Evolutionary conservation across 306 rosid species (phyloP), one percentile per base, ranked within the genome.

Genomic region (Hippophae gyantsensis): DNA sequence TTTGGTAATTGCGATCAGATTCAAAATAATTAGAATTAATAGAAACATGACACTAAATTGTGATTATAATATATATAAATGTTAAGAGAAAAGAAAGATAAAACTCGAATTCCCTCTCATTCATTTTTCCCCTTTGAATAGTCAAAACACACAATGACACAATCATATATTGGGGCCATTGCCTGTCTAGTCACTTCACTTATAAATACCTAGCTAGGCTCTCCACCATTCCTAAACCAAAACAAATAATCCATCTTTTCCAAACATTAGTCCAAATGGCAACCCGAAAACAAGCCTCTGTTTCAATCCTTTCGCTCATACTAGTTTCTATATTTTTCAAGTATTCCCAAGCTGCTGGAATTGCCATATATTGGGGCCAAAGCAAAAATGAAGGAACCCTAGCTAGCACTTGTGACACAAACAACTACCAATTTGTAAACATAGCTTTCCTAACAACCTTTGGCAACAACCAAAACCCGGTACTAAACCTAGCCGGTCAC

Each of bases 351-450:
- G 76, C 82, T 7, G 84, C 52, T 8, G 81, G 82, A 1, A 78
- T 86, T 9, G 79, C 85, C 10, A 52, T 74, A 7, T 86, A 86
- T 7, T 82, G 94, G 87, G 94, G 94, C 48, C 89, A 82, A 76
- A 58, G 60, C 49, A 1, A 12, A 1, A 13, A 25, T 0, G 86
- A 86, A 76, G 89, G 81, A 50, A 13, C 89, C 46, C 51, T 86
- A 5, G 67, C 65, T 3, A 73, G 70, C 5, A 69, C 94, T 9
- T 86, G 94, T 42, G 59, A 76, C 63, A 73, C 85, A 1, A 71
- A 72, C 26, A 86, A 80, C 79, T 82, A 86, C 73, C 56, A 86
- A 10, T 86, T 47, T n/a, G 83, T 86, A 6, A 82, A 82, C 78
- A 57, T 86, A n/a, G 86, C 79, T 6, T 86, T 86, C 66, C 47